Conservation (phyloP, 2,329 filamentous ascomycete genomes). For the Penicillium sclerotiorum region DNA sequence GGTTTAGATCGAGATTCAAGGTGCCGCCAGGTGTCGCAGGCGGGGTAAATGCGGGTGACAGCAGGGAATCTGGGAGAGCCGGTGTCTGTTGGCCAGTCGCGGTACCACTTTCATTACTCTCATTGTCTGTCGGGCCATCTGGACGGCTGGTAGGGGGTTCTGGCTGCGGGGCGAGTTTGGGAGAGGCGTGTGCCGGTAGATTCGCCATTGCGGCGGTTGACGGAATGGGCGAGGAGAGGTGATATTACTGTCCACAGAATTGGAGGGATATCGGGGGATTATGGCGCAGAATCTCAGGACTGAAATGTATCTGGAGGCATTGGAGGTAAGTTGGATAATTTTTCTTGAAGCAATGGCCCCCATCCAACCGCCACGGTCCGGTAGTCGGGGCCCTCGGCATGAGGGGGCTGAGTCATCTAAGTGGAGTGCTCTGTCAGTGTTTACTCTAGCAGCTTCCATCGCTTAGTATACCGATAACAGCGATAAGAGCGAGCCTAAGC, state of each 20-base stretch:
- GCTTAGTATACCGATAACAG: slow-evolving; percentile 1
- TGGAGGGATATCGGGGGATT: no score
- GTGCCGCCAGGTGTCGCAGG: slow-evolving; percentile 47
- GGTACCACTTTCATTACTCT: slow-evolving; percentile 20
- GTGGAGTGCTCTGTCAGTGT: slow-evolving; percentile 17
- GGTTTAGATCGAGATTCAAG: slow-evolving; percentile 28
- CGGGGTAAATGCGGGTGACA: slow-evolving; percentile 57
- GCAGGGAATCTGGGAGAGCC: slow-evolving; percentile 54
- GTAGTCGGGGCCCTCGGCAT: slow-evolving; percentile 19
- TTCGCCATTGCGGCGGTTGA: slow-evolving; percentile 50
- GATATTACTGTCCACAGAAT: no score
- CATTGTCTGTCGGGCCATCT: slow-evolving; percentile 22
- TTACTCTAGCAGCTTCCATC: slow-evolving; percentile 31
- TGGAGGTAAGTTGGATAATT: not conserved
- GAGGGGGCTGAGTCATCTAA: slow-evolving; percentile 24
- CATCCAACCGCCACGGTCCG: slow-evolving; percentile 4
- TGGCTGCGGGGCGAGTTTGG: slow-evolving; percentile 48
- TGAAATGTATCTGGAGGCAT: not conserved
- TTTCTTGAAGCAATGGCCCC: slow-evolving; percentile 4
- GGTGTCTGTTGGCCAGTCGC: slow-evolving; percentile 43
- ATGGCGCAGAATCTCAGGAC: not conserved
- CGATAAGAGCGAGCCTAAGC: not conserved
- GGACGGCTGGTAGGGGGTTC: slow-evolving; percentile 15
- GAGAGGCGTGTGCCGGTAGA: slow-evolving; percentile 58
- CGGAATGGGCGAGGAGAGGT: slow-evolving; percentile 1